Conservation (phyloP, 2,329 filamentous ascomycete species). For the Exophiala xenobiotica region DNA sequence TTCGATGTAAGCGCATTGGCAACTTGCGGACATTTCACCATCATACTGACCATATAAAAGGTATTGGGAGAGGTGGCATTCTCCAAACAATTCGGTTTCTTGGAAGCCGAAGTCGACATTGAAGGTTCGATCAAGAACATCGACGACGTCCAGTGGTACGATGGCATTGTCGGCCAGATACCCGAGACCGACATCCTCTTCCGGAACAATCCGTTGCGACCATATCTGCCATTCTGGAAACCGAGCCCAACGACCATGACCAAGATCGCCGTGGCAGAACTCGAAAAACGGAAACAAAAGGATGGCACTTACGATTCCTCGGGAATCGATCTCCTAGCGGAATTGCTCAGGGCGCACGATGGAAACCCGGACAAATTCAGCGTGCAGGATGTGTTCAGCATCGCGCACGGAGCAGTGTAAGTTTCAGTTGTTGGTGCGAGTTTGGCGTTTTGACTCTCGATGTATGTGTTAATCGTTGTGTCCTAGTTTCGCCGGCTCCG, state of each 20-base stretch:
- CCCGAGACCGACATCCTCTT: conserved; percentile 50
- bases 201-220: conserved; percentile 52
- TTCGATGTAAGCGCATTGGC: conserved; percentile 43
- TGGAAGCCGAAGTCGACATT: conserved; percentile 51
- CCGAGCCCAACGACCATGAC: conserved; percentile 43
- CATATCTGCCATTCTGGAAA: conserved; percentile 45
- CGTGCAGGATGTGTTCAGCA: conserved; percentile 57
- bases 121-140: conserved; percentile 55
- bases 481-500: conserved; percentile 51
- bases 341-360: conserved; percentile 53
- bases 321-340: conserved; percentile 48
- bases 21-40: neutral
- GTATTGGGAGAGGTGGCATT: conserved; percentile 39
- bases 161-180: conserved; percentile 34
- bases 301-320: conserved; percentile 35
- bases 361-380: conserved; percentile 50
- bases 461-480: neutral
- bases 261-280: conserved; percentile 22
- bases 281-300: conserved; percentile 27
- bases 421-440: neutral
- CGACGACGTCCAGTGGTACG: conserved; percentile 42
- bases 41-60: conserved; percentile 12
- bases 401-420: conserved; percentile 54
- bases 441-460: neutral
- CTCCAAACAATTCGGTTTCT: conserved; percentile 50